These are phyloP conservation scores for Ceratocystis smalleyi DNA, from an alignment of 2,329 filamentous ascomycete genomes.

Conservation along the genomic window DNA sequence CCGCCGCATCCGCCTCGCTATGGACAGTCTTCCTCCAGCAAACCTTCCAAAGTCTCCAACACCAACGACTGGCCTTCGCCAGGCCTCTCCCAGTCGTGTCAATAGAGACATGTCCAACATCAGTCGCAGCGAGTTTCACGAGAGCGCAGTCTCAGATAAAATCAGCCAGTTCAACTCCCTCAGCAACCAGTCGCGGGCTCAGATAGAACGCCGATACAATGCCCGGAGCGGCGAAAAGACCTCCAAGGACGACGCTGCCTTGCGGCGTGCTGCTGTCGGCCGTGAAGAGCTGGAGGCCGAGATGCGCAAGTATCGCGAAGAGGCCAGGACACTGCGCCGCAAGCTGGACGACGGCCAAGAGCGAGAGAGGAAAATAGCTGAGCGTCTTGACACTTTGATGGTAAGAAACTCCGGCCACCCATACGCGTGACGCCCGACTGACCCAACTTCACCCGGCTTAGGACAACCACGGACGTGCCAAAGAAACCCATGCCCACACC, in stretches of 20 bases:
- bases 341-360: constrained; percentile 50
- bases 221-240: not conserved
- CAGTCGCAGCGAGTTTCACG: constrained; percentile 30
- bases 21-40: not conserved
- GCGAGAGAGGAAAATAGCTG: constrained; percentile 48
- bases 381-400: constrained; percentile 54
- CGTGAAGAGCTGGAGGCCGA: constrained; percentile 60
- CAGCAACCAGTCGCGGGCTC: constrained; percentile 39
- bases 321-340: constrained; percentile 38
- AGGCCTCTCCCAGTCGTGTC: constrained; percentile 47
- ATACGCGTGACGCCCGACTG: not conserved
- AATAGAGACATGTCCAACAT: constrained; percentile 32
- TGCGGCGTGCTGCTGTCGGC: constrained; percentile 51
- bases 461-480: constrained; percentile 55
- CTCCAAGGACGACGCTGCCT: constrained; percentile 35
- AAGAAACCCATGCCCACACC: constrained; percentile 52
- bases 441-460: constrained; percentile 22
- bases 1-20: not conserved
- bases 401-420: constrained; percentile 30
- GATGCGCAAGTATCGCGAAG: constrained; percentile 46
- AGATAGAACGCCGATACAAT: constrained; percentile 35
- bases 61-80: constrained; percentile 29
- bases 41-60: not conserved
- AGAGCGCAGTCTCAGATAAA: constrained; percentile 49
- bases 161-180: constrained; percentile 60